Base-by-base conservation (phyloP, 2,329 filamentous ascomycete genomes). In the Chaetomium sp. region DNA sequence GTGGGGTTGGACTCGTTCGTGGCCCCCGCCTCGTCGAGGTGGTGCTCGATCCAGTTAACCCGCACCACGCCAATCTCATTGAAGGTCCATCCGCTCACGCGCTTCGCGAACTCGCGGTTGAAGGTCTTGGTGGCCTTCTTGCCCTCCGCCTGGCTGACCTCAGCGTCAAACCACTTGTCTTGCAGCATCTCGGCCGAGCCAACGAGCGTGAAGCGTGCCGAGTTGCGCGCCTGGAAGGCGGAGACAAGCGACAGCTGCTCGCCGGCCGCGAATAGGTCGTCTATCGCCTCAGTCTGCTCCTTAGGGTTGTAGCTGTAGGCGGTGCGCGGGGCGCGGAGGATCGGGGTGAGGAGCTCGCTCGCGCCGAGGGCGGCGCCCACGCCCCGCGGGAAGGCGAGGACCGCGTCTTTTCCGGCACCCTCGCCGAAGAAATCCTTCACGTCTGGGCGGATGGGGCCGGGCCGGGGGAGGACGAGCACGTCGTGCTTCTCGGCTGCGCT, bases 251-350 rank as follows among this genome's bases (percentile, higher is more conserved):
- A 86, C 68, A 99, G 82, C 81, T 99, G 95, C 72, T 83, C 82
- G 56, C 95, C 95, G 62, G 89, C 89, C 31, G 90, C 93, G 74
- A 96, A 96, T 55, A 92, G 84, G 67, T 97, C 93, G 70, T 96
- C 92, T 4, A 92, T 82, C 5, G 79, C 78, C 56, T 87, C 86
- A 49, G 81, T 77, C 74, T 96, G 91, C 68, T 97, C 93, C 83
- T 96, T 96, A 62, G 92, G 89, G 79, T 95, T 94, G 84, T 97
- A 97, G 77, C 87, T 91, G 82, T 99, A 99, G 67, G 93, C 91
- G 10, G 93, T 97, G 70, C 83, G 81, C 23, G 92, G 90, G 54
- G 93, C 94, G 72, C 89, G 89, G 65, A 99, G 80, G 70, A 99
- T 85, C 19, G 95, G 92, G 21, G 89, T 85, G 62, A 98, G 82